Base-by-base conservation (phyloP, 768 basidiomycete genomes). In the Lentinus tigrinus region DNA sequence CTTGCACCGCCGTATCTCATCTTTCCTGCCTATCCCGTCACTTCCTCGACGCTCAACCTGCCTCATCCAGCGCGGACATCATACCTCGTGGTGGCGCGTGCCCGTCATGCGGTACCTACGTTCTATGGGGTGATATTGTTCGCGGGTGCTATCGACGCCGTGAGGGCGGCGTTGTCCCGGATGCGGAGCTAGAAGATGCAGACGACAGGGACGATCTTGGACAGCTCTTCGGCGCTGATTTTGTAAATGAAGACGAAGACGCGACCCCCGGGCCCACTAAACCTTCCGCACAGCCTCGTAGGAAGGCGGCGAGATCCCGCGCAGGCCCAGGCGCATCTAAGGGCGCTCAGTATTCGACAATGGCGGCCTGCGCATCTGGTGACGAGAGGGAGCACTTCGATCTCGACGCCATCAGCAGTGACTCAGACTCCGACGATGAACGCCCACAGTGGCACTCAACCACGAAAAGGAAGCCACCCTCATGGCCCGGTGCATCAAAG, bases 81-180 rank as follows among this genome's bases (percentile, higher is more conserved):
- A 70, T 89, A 40, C 87, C 88, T 4, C 78, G 88, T 39, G 87
- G 87, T 7, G 88, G 88, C 6, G 63, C 70, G 23, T 90, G 88
- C 64, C 69, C 62, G 13, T 72, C 74, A 2, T 90, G 88, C 61
- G 59, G 67, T 4, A 67, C 72, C 0, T 89, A 87, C 63, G 77
- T 75, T 4, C 75, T 89, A 0, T 90, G 87, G 88, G 88, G 88
- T 5, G 87, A 90, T 63, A 68, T 90, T 21, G 71, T 89, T 27
- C 78, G 81, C 14, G 87, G 85, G 2, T 83, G 79, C 63, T 86
- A 83, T 66, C 77, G 86, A 17, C 77, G 86, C 26, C 70, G 68
- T 23, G 61, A 71, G 17, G 75, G 76, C 6, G 72, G 71, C n/a
- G 65, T 67, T 28, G 42, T 68, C 4, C 64, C 65, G 9, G 70